phyloP scores from a whole-genome alignment of 2,329 filamentous ascomycete genomes.

The Phyllachora maydis region DNA sequence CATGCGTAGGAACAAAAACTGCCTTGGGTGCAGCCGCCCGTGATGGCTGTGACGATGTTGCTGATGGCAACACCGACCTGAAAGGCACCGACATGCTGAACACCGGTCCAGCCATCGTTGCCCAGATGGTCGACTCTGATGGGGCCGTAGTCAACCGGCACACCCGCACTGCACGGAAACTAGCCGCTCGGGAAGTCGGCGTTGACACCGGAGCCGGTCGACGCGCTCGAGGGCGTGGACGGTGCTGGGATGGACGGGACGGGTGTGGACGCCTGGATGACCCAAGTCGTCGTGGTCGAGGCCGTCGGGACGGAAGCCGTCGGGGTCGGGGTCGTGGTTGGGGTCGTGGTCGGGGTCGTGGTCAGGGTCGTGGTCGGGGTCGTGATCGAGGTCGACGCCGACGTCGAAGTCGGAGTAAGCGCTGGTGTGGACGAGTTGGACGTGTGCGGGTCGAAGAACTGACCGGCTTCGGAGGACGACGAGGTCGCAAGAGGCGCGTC shows the following conservation, averaged over 20 bases:
- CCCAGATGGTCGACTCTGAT: too few relatives aligned
- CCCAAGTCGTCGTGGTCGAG: too few relatives aligned
- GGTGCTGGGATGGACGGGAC: slow-evolving; percentile 9
- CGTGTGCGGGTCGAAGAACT: slow-evolving; percentile 37
- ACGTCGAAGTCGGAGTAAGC: slow-evolving; percentile 6
- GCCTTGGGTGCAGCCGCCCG: slow-evolving; percentile 38
- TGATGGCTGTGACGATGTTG: slow-evolving; percentile 42
- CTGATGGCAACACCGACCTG: slow-evolving; percentile 31
- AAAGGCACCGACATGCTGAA: slow-evolving; percentile 43
- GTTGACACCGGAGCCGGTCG: slow-evolving; percentile 31
- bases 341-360: too few relatives aligned
- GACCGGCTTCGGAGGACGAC: slow-evolving; percentile 15
- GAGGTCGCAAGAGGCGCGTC: slow-evolving; percentile 12
- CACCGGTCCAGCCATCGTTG: slow-evolving; percentile 71
- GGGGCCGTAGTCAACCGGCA: slow-evolving; percentile 44
- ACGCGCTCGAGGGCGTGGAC: slow-evolving; percentile 8
- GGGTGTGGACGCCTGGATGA: too few relatives aligned
- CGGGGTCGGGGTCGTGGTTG: too few relatives aligned
- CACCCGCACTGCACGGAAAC: slow-evolving; percentile 48
- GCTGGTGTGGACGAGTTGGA: slow-evolving; percentile 14
- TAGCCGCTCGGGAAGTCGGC: slow-evolving; percentile 56
- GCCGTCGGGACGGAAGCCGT: too few relatives aligned
- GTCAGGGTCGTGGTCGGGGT: too few relatives aligned
- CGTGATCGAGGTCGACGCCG: slow-evolving; percentile 10
- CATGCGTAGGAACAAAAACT: slow-evolving; percentile 85